Evolutionary conservation across 257 asterid species (phyloP), one percentile per base, ranked within the genome.

Genomic region (Oldenlandia corymbosa): DNA sequence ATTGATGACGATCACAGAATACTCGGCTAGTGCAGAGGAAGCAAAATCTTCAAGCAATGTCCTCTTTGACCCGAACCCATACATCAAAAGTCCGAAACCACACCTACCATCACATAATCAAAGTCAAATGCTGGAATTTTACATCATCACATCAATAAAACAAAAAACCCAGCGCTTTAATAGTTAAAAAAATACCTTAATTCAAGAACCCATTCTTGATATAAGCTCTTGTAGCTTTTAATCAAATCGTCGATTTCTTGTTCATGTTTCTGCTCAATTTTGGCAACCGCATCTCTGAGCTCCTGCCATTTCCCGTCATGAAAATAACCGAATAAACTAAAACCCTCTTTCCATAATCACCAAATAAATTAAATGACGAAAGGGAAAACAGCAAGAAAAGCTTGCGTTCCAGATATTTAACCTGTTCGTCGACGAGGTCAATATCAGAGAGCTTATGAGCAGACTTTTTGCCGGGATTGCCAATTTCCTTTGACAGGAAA

Each of bases 41-140:
- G 97, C 95, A 69, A 92, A 89, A 75, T 87, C 97, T 78, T 92
- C 97, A 2, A 92, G 68, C 78, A 92, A 75, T 23, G 76, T 79
- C 69, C 84, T 92, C 79, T 91, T 92, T 21, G 95, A 92, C 70
- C 98, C 97, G 58, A 89, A 92, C 5, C 98, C 98, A 77, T 92
- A 87, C 97, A 89, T 85, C 79, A 92, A 67, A 30, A 89, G 86
- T 68, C 91, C 95, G 71, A 86, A 88, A 11, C 97, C 95, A 58
- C 88, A 81, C 85, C 96, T 90, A 58, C 60, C 67, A 59, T 24
- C 58, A 34, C 42, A 26, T n/a, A 28, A 60, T 65, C 30, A 66
- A 23, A 58, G 43, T 39, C 17, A 26, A 11, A 60, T 41, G 41
- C 5, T 51, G 66, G 23, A 2, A 36, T 21, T 34, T 17, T 10